Evolutionary conservation across 2,329 filamentous ascomycete species (phyloP).

Genomic region (Ascocoryne sarcoides): DNA sequence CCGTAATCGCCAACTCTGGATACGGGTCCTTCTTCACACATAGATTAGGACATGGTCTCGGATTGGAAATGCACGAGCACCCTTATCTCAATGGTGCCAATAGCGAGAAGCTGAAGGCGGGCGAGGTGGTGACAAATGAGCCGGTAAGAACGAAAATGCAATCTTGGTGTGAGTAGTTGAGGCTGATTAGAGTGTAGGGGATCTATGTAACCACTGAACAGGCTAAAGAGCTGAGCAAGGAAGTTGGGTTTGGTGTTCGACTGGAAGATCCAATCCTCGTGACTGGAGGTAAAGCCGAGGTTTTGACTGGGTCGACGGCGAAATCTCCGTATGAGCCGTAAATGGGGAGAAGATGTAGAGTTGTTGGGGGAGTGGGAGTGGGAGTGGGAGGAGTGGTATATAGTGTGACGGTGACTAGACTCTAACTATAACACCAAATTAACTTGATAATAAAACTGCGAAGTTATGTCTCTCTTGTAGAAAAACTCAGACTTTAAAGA

Average conservation of each 20-base stretch:
- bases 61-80: conserved; percentile 56
- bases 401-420: too few relatives aligned
- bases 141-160: conserved; percentile 28
- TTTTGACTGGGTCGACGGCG: conserved; percentile 26
- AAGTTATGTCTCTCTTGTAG: too few relatives aligned
- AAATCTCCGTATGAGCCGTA: conserved; percentile 22
- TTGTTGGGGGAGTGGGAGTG: too few relatives aligned
- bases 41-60: conserved; percentile 53
- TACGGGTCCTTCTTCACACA: conserved; percentile 53
- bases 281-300: conserved; percentile 37
- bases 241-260: conserved; percentile 49
- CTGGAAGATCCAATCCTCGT: conserved; percentile 55
- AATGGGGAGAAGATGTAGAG: too few relatives aligned
- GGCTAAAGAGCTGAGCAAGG: conserved; percentile 10
- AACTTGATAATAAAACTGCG: too few relatives aligned
- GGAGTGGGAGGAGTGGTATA: too few relatives aligned
- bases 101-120: conserved; percentile 37
- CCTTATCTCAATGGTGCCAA: conserved; percentile 58
- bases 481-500: too few relatives aligned
- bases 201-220: conserved; percentile 42
- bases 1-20: conserved; percentile 36
- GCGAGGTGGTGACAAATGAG: conserved; percentile 56
- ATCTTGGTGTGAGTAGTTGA: neutral
- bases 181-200: conserved; percentile 28
- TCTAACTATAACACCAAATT: too few relatives aligned